Evolutionary conservation across 2,329 filamentous ascomycete genomes (phyloP), one percentile per base, ranked within the genome.

Genomic region (Ascochyta rabiei): DNA sequence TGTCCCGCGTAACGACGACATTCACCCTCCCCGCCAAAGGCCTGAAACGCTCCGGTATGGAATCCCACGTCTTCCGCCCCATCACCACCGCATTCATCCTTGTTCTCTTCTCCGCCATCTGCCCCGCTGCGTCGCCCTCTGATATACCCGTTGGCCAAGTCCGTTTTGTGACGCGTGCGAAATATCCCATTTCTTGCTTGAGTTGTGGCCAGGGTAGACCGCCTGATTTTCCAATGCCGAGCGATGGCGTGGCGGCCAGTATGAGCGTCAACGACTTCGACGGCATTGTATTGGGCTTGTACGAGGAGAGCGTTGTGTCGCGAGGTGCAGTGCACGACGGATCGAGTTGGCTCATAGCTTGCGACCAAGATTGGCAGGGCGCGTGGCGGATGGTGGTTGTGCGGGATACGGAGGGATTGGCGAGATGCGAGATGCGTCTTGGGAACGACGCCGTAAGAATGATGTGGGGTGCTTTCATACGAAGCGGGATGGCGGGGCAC

Each of bases 11-110:
- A 63, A 99, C 81, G 61, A 98, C 85, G 35, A 97, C 85, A 75
- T 96, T 98, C 45, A 92, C 80, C 9, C 95, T 82, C 59, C 86
- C 89, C 57, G 86, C 87, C 30, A 99, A 81, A 16, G 95, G 95
- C 2, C 92, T 84, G 72, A 95, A 92, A 46, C 81, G 83, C 6
- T 80, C 71, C 2, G 95, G 93, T 56, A 99, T 93, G 61, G 87
- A 91, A 47, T 96, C 91, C 88, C 93, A 99, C 0, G 95, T 99
- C 77, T 96, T 97, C 70, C 95, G 89, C 56, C 95, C 95, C 95
- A 99, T 99, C 64, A 99, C 89, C 46, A 98, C 90, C 16, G 90
- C 89, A 74, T 82, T 81, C 28, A 74, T 59, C 15, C 52, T 63
- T 10, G 49, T 50, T 9, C 19, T 13, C 10, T 48, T 30, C 24